Conservation (phyloP, 108 stramenopile species). For the Licmophora abbreviata region DNA sequence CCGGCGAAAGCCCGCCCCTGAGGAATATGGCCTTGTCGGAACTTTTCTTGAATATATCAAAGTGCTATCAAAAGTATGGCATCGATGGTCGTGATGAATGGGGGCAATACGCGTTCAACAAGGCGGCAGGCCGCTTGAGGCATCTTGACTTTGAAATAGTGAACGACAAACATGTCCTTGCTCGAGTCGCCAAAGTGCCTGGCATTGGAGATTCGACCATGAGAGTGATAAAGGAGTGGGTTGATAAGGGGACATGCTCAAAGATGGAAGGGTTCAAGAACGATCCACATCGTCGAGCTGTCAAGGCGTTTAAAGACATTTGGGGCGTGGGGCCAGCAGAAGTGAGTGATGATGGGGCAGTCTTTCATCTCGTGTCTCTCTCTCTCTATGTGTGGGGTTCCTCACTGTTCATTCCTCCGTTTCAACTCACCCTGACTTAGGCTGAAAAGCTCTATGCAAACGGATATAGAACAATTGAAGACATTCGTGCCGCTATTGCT, state of each 20-base stretch:
- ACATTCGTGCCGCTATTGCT: constrained; percentile 18
- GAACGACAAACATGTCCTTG: constrained; percentile 11
- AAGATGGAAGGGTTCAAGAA: constrained; percentile 12
- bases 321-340: constrained; percentile 44
- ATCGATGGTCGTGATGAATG: constrained; percentile 18
- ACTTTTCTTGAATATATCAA: constrained; percentile 17
- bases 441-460: constrained; percentile 20
- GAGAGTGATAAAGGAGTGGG: constrained; percentile 20
- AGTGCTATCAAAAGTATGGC: constrained; percentile 17
- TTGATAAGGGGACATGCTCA: constrained; percentile 9
- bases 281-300: constrained; percentile 27
- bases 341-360: constrained; percentile 1
- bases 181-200: constrained; percentile 9
- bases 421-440: too few relatives aligned
- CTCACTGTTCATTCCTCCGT: neutral
- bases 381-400: neutral
- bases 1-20: neutral
- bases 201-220: constrained; percentile 31
- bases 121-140: constrained; percentile 27
- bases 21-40: constrained; percentile 11
- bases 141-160: constrained; percentile 41
- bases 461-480: constrained; percentile 19
- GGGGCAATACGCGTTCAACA: constrained; percentile 27
- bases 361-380: neutral
- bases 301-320: constrained; percentile 33